Conservation (phyloP, 768 basidiomycete species). For the Wakefieldia striispora region DNA sequence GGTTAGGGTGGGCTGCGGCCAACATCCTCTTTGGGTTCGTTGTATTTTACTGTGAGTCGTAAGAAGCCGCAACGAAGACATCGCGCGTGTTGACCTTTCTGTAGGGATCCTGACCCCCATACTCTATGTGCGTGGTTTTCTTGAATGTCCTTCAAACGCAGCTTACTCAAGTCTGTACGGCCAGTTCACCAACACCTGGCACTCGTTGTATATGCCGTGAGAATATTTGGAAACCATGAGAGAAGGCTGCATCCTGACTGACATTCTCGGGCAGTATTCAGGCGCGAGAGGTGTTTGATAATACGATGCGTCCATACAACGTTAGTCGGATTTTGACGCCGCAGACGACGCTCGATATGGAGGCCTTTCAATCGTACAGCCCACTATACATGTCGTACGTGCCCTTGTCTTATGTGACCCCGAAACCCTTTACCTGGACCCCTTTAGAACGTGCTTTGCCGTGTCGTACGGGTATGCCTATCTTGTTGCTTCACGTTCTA, state of each 20-base stretch:
- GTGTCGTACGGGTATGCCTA: slow-evolving; percentile 30
- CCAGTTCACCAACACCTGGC: slow-evolving; percentile 63
- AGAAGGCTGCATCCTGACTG: not conserved
- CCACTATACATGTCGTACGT: slow-evolving; percentile 55
- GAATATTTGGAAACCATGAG: slow-evolving; percentile 14
- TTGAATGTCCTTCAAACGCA: slow-evolving; percentile 32
- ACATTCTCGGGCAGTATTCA: slow-evolving; percentile 43
- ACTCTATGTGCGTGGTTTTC: slow-evolving; percentile 47
- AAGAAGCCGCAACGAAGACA: not conserved
- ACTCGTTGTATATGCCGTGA: slow-evolving; percentile 57
- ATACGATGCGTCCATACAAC: slow-evolving; percentile 54
- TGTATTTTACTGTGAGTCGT: slow-evolving; percentile 60
- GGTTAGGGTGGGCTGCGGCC: slow-evolving; percentile 69
- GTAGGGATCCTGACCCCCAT: slow-evolving; percentile 35
- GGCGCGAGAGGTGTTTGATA: slow-evolving; percentile 61
- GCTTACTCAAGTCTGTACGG: not conserved
- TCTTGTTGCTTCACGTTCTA: not conserved
- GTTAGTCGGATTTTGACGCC: slow-evolving; percentile 54
- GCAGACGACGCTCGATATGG: slow-evolving; percentile 51
- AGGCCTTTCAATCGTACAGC: slow-evolving; percentile 52
- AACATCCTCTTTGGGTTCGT: slow-evolving; percentile 67
- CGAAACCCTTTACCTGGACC: slow-evolving; percentile 3
- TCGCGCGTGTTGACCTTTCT: not conserved
- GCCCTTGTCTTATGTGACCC: not conserved
- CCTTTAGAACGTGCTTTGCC: slow-evolving; percentile 23